Conservation (phyloP, 768 basidiomycete genomes). For the Psilocybe sp. region DNA sequence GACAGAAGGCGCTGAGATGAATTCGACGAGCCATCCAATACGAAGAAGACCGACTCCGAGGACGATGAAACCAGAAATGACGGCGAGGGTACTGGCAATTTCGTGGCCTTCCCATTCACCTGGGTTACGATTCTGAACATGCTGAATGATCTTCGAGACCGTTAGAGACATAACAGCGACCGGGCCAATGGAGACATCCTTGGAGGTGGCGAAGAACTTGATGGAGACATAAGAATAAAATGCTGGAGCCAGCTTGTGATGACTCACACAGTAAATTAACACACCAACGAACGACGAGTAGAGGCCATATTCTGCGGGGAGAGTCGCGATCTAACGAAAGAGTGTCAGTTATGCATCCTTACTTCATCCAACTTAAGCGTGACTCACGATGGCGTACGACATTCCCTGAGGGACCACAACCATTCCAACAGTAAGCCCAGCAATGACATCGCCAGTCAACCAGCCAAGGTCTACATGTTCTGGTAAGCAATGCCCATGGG, state of each 20-base stretch:
- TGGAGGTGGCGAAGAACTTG: conserved; percentile 93
- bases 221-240: conserved; percentile 2
- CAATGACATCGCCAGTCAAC: conserved; percentile 84
- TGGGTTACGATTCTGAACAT: conserved; percentile 53
- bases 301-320: conserved; percentile 85
- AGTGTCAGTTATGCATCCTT: background rate
- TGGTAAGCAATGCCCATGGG: background rate
- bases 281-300: conserved; percentile 93
- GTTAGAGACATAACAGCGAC: conserved; percentile 98
- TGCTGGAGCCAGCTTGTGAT: background rate
- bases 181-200: conserved; percentile 99
- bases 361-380: background rate
- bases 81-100: conserved; percentile 83
- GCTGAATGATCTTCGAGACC: conserved; percentile 73
- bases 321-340: conserved; percentile 67
- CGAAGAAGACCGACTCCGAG: conserved; percentile 87
- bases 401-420: conserved; percentile 94
- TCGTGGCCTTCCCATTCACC: conserved; percentile 60
- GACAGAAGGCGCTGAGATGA: conserved; percentile 84
- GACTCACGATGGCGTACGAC: conserved; percentile 75
- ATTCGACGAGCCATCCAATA: conserved; percentile 92
- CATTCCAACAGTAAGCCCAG: conserved; percentile 91
- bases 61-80: conserved; percentile 89
- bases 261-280: conserved; percentile 73
- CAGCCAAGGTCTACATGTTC: conserved; percentile 62